Base-by-base conservation (phyloP, 192 early-diverging fungal genomes). In the Geosiphon pyriformis region DNA sequence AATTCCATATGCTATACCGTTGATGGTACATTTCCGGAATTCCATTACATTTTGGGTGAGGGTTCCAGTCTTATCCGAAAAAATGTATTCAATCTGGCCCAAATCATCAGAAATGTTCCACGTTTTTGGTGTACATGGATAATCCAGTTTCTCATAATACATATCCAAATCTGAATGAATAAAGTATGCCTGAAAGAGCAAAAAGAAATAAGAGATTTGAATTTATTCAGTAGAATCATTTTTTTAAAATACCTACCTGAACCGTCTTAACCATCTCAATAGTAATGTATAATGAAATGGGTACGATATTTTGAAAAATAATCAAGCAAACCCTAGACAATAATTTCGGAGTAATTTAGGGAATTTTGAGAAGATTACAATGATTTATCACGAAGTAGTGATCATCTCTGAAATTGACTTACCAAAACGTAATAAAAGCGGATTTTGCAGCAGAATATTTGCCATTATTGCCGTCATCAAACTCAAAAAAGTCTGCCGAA, bases 31-130 rank as follows among this genome's bases (percentile, higher is more conserved):
- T 71, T 91, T 89, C 51, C 89, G 87, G 65, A 94, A 95, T 74
- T 92, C 91, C 96, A 98, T 98, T 7, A 94, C 85, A 70, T 98
- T 98, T 68, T 92, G 89, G 0, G 96, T 98, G 46, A 98, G 74
- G 1, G 96, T 98, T 7, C 96, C 95, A 0, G 96, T 98, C 60
- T 98, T 98, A 78, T 98, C 96, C 25, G 90, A 91, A 70, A 98
- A 97, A 12, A 97, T 85, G 77, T 97, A 97, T 72, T 95, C 91
- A 32, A 98, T 92, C 72, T 95, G 92, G 8, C 94, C 94, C 10
- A 98, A 75, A 72, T 98, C 94, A 65, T 98, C 92, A 26, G 91
- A 87, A 47, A 93, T 80, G 61, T 88, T 94, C 94, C 94, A 96
- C n/a, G 88, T 83, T 35, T 87, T 83, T 11, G 94, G 90, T 17